Evolutionary conservation across 345 rosid species (phyloP), one percentile per base, ranked within the genome.

Genomic region (Boechera retrofracta): DNA sequence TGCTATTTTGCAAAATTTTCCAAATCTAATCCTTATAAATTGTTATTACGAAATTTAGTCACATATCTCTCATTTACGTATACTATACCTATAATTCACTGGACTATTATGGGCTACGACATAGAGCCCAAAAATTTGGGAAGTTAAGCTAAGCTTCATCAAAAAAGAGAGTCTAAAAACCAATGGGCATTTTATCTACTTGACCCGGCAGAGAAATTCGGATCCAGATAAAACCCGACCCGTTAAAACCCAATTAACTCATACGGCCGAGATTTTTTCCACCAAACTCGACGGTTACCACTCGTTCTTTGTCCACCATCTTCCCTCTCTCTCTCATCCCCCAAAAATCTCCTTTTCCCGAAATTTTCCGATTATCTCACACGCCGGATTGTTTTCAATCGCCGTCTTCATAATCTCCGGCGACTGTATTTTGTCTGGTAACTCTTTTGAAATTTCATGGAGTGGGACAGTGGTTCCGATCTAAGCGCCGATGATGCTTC

Each of bases 401-500:
- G 58, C 58, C 58, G 67, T 45, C 48, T 16, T 59, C 58, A 3
- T 45, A 31, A 13, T 62, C 52, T 61, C 60, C 69, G 69, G 76
- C 69, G 69, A 51, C 38, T 58, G 8, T 6, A 49, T 60, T 71
- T 35, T 59, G 9, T 42, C 18, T 10, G 0, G 2, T 57, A 70
- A n/a, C 41, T 38, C 39, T 45, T 21, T 29, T 7, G n/a, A n/a
- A 52, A 18, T 51, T 66, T 69, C 47, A 87, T 91, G 98, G 98
- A 93, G 93, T 93, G 97, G 98, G 98, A 93, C 75, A 93, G 98
- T 80, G 81, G 82, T 79, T 91, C 98, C 86, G 98, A 93, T 89
- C 88, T 89, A 67, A 91, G 95, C 77, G 88, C 80, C 10, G 97
- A 86, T 35, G 79, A 75, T 7, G 79, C 58, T 56, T 73, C 77